These are phyloP conservation scores for Puya raimondii DNA, from an alignment of 176 grass and related monocot genomes.

Conservation along the genomic window DNA sequence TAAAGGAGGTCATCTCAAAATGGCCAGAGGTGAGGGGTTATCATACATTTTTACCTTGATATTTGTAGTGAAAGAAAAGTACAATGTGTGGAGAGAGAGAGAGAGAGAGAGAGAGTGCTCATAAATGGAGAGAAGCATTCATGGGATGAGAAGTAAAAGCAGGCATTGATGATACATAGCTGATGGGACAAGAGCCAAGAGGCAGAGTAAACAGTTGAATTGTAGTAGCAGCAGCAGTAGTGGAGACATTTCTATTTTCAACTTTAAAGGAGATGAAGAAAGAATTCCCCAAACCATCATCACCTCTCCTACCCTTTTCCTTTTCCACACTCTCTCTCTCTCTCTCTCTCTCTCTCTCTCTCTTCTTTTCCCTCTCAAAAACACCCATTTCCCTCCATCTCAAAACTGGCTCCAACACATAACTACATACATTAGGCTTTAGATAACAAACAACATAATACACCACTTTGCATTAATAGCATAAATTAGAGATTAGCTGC, in stretches of 20 bases:
- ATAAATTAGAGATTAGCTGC: background rate
- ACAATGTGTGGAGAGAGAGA: background rate
- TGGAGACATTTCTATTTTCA: background rate
- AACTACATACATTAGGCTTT: too few species aligned
- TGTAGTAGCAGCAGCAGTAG: too few species aligned
- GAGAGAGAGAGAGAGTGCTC: background rate
- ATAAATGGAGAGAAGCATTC: background rate
- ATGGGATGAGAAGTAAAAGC: background rate
- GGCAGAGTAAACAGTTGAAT: background rate
- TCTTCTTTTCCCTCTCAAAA: constrained; percentile 1
- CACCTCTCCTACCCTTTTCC: background rate
- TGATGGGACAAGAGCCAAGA: background rate
- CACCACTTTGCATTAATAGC: constrained; percentile 27
- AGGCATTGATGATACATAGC: background rate
- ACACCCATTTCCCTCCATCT: background rate
- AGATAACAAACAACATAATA: background rate
- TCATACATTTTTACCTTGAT: too few species aligned
- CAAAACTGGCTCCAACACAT: too few species aligned
- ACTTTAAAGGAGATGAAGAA: background rate
- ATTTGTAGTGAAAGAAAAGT: too few species aligned
- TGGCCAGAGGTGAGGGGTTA: too few species aligned
- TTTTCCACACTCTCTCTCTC: background rate
- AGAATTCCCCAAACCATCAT: too few species aligned
- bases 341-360: too few species aligned
- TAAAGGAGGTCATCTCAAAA: too few species aligned